Evolutionary conservation across 2,329 filamentous ascomycete genomes (phyloP).

Genomic region (Colletotrichum tamarilloi): DNA sequence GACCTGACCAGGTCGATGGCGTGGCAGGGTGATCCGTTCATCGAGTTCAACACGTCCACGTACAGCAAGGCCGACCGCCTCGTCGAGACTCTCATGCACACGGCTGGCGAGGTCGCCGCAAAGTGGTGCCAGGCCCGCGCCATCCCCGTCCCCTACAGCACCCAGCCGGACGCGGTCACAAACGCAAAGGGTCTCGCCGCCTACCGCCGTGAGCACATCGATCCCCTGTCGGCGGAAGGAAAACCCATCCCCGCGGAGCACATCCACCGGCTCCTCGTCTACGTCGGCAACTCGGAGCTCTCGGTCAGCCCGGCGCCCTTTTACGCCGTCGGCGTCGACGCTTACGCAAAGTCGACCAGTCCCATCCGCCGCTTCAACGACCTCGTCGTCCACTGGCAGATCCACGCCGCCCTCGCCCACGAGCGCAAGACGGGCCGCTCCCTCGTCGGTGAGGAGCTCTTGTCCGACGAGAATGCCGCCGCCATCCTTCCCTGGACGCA

Average conservation of each 20-base stretch:
- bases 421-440: conserved; percentile 49
- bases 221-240: conserved; percentile 47
- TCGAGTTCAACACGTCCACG: conserved; percentile 52
- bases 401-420: conserved; percentile 66
- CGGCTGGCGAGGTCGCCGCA: conserved; percentile 71
- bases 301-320: conserved; percentile 65
- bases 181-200: conserved; percentile 50
- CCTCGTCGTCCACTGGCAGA: conserved; percentile 74
- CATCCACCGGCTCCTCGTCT: conserved; percentile 44
- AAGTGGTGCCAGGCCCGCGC: conserved; percentile 68
- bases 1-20: conserved; percentile 41
- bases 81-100: conserved; percentile 66
- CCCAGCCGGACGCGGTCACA: conserved; percentile 54
- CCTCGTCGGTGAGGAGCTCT: conserved; percentile 39
- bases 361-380: conserved; percentile 74
- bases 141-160: conserved; percentile 70
- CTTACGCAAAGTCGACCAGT: conserved; percentile 73
- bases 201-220: conserved; percentile 51
- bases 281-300: conserved; percentile 63
- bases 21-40: conserved; percentile 61
- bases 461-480: conserved; percentile 35
- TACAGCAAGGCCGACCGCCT: conserved; percentile 46
- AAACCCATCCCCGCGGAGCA: conserved; percentile 45
- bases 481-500: conserved; percentile 59
- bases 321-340: conserved; percentile 67